phyloP scores from a whole-genome alignment of 2,329 filamentous ascomycete species.

The Gnomoniopsis smithogilvyi region DNA sequence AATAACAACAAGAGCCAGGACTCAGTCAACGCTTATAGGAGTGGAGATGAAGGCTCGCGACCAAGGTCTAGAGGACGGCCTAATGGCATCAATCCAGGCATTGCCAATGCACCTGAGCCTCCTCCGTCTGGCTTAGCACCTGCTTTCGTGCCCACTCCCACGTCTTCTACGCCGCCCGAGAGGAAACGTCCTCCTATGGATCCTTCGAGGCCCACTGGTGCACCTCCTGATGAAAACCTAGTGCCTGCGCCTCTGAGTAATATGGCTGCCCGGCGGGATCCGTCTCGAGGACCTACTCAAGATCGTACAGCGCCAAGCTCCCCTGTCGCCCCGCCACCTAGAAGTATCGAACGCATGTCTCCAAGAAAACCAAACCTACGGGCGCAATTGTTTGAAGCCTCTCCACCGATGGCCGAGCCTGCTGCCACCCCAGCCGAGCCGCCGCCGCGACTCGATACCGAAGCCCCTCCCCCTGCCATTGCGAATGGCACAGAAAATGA shows the following conservation, averaged over 20 bases:
- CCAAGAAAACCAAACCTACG: slow-evolving; percentile 41
- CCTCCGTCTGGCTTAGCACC: slow-evolving; percentile 20
- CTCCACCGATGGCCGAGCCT: slow-evolving; percentile 30
- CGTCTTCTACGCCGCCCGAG: slow-evolving; percentile 45
- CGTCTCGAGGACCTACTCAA: slow-evolving; percentile 1
- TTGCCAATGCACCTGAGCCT: slow-evolving; percentile 23
- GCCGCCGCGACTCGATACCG: slow-evolving; percentile 11
- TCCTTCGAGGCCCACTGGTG: slow-evolving; percentile 47
- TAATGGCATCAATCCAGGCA: slow-evolving; percentile 35
- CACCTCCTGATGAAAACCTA: slow-evolving; percentile 45
- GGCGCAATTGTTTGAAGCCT: slow-evolving; percentile 28
- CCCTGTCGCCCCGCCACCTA: slow-evolving; percentile 37
- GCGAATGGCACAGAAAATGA: slow-evolving; percentile 6
- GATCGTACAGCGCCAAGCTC: slow-evolving; percentile 11
- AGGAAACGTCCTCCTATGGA: slow-evolving; percentile 67
- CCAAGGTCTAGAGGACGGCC: slow-evolving; percentile 43
- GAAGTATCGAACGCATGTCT: slow-evolving; percentile 47
- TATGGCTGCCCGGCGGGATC: slow-evolving; percentile 42
- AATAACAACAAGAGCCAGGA: slow-evolving; percentile 57
- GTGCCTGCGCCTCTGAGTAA: slow-evolving; percentile 59
- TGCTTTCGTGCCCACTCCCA: slow-evolving; percentile 17
- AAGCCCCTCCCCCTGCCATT: slow-evolving; percentile 6
- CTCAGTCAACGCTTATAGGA: slow-evolving; percentile 50
- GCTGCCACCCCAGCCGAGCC: slow-evolving; percentile 21
- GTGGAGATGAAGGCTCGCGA: slow-evolving; percentile 48